Conservation (phyloP, 1,139 yeast species). For the Candida sojae region DNA sequence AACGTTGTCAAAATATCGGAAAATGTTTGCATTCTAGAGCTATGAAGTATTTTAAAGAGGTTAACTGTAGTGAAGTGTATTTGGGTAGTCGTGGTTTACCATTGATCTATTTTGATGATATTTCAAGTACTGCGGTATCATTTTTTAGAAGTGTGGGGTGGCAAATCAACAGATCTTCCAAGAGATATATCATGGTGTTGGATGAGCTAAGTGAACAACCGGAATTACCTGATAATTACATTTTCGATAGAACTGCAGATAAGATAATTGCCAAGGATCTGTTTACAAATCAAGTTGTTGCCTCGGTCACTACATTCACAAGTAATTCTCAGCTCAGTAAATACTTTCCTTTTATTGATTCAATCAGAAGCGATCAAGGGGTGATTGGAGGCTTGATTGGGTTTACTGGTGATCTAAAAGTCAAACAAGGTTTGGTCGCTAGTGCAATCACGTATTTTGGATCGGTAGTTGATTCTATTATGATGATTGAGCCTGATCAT, state of each 20-base stretch:
- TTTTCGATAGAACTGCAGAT: background rate
- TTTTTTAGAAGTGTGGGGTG: conserved; percentile 45
- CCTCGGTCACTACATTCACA: conserved; percentile 56
- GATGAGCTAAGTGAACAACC: conserved; percentile 55
- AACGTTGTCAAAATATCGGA: conserved; percentile 61
- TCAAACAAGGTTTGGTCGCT: conserved; percentile 59
- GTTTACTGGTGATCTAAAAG: conserved; percentile 57
- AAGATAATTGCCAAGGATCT: background rate
- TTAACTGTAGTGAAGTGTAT: conserved; percentile 40
- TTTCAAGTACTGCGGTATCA: conserved; percentile 24
- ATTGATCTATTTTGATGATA: conserved; percentile 40
- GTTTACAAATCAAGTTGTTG: conserved; percentile 50
- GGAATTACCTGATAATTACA: background rate
- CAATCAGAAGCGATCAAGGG: conserved; percentile 14
- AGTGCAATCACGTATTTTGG: conserved; percentile 59
- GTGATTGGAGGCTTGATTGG: conserved; percentile 57
- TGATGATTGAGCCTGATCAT: conserved; percentile 16
- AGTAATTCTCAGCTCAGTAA: conserved; percentile 47
- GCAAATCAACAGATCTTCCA: conserved; percentile 22
- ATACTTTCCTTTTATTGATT: conserved; percentile 53
- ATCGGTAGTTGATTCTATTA: conserved; percentile 35
- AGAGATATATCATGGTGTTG: conserved; percentile 40
- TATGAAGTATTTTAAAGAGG: conserved; percentile 49
- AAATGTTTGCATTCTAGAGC: conserved; percentile 59
- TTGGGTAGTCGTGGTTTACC: conserved; percentile 60